These are phyloP conservation scores for Phycomyces blakesleeanus DNA, from an alignment of 192 early-diverging fungal genomes.

Conservation along the genomic window DNA sequence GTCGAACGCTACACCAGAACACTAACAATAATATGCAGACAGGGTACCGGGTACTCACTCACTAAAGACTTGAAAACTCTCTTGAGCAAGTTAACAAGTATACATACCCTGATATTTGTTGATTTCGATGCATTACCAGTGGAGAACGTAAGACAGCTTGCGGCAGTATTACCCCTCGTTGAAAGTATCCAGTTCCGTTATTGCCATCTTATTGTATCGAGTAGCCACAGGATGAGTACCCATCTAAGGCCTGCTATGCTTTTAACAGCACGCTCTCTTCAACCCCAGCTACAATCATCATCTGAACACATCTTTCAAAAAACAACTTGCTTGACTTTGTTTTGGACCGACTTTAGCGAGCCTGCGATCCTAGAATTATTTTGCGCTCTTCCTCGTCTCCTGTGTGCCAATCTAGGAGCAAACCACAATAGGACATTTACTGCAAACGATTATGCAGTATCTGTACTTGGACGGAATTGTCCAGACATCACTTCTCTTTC, in stretches of 20 bases:
- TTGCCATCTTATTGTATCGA: not conserved
- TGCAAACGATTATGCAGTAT: constrained; percentile 4
- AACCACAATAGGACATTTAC: constrained; percentile 7
- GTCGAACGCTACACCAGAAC: not conserved
- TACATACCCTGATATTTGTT: not conserved
- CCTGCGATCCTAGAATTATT: constrained; percentile 6
- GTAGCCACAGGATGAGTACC: too few relatives aligned
- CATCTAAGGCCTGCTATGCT: too few relatives aligned
- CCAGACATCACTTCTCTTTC: constrained; percentile 1
- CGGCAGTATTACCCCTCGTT: not conserved
- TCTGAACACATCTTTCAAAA: not conserved
- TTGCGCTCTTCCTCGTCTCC: constrained; percentile 2
- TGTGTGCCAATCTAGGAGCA: constrained; percentile 1
- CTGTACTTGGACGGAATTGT: not conserved
- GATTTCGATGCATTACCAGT: constrained; percentile 12
- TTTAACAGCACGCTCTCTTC: too few relatives aligned
- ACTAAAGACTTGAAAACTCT: not conserved
- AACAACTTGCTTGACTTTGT: not conserved
- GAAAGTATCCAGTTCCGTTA: constrained; percentile 3
- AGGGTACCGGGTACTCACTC: constrained; percentile 1
- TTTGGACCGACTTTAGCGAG: constrained; percentile 13
- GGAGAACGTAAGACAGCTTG: constrained; percentile 6
- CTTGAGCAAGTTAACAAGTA: constrained; percentile 6
- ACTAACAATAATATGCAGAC: constrained; percentile 5
- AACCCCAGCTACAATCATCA: not conserved